These are phyloP conservation scores for Bimuria novae-zelandiae DNA, from an alignment of 2,329 filamentous ascomycete genomes.

Conservation along the genomic window DNA sequence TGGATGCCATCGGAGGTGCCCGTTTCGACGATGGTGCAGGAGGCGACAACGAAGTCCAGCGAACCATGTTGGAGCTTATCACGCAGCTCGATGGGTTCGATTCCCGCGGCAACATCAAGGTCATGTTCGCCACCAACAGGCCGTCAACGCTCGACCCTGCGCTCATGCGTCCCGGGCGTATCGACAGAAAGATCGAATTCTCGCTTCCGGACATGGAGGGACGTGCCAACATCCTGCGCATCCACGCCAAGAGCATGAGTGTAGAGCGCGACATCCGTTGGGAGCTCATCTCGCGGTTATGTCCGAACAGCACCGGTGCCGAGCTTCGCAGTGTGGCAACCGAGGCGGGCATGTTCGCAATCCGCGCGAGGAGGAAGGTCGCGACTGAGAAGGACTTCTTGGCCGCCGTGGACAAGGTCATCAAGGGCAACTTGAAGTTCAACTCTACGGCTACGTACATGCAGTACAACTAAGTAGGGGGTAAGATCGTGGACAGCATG, in stretches of 20 bases:
- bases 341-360: slow-evolving; percentile 98
- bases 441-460: slow-evolving; percentile 98
- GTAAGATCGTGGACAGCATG: background rate
- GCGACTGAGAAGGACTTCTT: slow-evolving; percentile 99
- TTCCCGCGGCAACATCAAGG: slow-evolving; percentile 96
- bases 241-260: slow-evolving; percentile 99
- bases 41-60: slow-evolving; percentile 95
- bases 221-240: slow-evolving; percentile 94
- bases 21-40: slow-evolving; percentile 96
- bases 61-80: slow-evolving; percentile 97
- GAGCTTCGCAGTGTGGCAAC: slow-evolving; percentile 96
- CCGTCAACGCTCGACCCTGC: slow-evolving; percentile 96
- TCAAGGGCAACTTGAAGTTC: slow-evolving; percentile 99
- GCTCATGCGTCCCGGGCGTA: slow-evolving; percentile 94
- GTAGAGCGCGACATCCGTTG: slow-evolving; percentile 98
- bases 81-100: slow-evolving; percentile 97
- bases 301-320: slow-evolving; percentile 95
- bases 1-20: slow-evolving; percentile 92
- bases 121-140: slow-evolving; percentile 98
- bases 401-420: slow-evolving; percentile 97
- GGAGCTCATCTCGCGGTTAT: slow-evolving; percentile 96
- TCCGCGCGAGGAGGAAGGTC: slow-evolving; percentile 92
- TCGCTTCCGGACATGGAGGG: slow-evolving; percentile 96
- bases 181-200: slow-evolving; percentile 99
- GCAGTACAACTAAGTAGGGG: slow-evolving; percentile 84